Evolutionary conservation across 495 filamentous ascomycete species (phyloP).

Genomic region (Aspergillus biplanus): DNA sequence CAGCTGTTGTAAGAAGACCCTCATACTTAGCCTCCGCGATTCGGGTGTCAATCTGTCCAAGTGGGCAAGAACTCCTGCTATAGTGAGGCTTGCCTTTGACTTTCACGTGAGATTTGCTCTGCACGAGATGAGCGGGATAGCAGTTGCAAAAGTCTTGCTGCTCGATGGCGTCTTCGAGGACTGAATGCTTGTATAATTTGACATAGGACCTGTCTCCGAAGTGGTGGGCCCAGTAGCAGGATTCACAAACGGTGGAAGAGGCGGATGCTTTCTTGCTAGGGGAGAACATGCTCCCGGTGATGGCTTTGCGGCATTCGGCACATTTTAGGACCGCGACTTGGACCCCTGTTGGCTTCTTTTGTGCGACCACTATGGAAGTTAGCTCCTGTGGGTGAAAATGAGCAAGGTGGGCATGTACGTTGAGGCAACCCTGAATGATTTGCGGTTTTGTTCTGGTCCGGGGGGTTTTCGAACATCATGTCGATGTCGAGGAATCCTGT

Average conservation of each 20-base stretch:
- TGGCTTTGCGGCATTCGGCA: not conserved
- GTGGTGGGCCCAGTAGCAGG: constrained; percentile 25
- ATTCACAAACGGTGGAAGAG: constrained; percentile 18
- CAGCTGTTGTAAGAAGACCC: not conserved
- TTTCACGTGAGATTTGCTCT: not conserved
- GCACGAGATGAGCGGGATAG: not conserved
- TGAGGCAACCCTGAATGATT: constrained; percentile 13
- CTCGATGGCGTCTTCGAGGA: constrained; percentile 18
- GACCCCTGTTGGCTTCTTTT: not conserved
- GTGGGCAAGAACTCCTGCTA: not conserved
- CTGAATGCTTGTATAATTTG: constrained; percentile 40
- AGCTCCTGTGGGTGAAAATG: not conserved
- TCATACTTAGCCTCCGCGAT: constrained; percentile 8
- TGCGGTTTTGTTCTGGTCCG: not conserved
- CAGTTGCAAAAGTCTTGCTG: not conserved
- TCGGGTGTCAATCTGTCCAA: not conserved
- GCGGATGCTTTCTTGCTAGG: not conserved
- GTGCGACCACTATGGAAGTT: constrained; percentile 4
- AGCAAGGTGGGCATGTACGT: not conserved
- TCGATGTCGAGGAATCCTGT: constrained; percentile 39
- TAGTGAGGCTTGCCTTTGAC: not conserved
- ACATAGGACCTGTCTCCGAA: constrained; percentile 18
- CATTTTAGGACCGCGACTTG: constrained; percentile 9
- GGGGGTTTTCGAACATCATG: constrained; percentile 9
- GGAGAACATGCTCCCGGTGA: constrained; percentile 16